Evolutionary conservation across 2,329 filamentous ascomycete species (phyloP), one percentile per base, ranked within the genome.

Genomic region (Phaeosphaeria sp.): DNA sequence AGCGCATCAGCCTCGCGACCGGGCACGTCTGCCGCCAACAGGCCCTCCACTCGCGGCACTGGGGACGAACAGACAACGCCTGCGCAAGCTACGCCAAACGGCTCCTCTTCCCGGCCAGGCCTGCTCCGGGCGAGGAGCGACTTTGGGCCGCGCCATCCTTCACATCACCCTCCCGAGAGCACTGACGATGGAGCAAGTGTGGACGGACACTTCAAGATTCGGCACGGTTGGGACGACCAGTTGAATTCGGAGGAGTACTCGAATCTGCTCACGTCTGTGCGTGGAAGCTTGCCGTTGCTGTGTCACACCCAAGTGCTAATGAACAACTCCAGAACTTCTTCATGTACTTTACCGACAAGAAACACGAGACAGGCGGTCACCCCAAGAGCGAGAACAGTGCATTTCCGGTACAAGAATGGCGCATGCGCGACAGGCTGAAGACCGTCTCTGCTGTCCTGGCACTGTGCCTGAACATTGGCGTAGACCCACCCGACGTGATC

Each of bases 281-380:
- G 89, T 84, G 65, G 47, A 20, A 24, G 44, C 44, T 53, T 52
- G 21, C 36, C 49, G 43, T 51, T 52, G 20, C 40, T 9, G n/a
- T 30, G 27, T 24, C 30, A 7, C 22, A 33, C 21, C 13, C 30
- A 44, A 17, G 24, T 36, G 33, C 61, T 67, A 51, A 67, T 64
- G 45, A 18, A 18, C 60, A 30, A 21, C 44, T 3, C 54, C 78
- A 97, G 91, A 96, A 92, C 66, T 99, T 96, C 87, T 98, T 97
- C 82, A 98, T 98, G 94, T 99, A 99, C 80, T 99, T 91, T 78
- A 97, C 94, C 63, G 95, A 99, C 78, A 98, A 98, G 79, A 90
- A 94, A 52, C 95, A 99, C 79, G 95, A 98, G 76, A 95, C 92
- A 21, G 94, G 92, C 36, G 95, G 93, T 21, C 92, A 93, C 66